Base-by-base conservation (phyloP, 805 yeast species). In the Wickerhamomyces silvicola region DNA sequence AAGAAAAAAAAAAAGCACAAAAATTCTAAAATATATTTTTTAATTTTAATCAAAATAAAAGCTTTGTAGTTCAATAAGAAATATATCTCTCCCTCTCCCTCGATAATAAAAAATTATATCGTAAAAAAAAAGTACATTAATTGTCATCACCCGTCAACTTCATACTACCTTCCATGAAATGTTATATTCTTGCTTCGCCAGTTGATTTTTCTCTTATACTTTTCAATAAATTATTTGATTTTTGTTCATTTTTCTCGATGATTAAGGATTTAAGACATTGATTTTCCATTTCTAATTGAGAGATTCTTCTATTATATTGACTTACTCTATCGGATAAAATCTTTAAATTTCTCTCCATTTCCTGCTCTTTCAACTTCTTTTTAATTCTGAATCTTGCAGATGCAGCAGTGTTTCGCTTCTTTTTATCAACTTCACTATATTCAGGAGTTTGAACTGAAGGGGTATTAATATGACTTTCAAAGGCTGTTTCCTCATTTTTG, bases 331-430 rank as follows among this genome's bases (percentile, higher is more conserved):
- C 74, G 28, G 61, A 62, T 27, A 75, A 59, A 22, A 55, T 52
- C 24, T 46, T 48, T 13, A 74, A 62, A 27, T 58, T 64, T 27
- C 57, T 58, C 42, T 73, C 78, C 77, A 78, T 69, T 46, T 74
- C 74, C 44, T 66, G 68, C 43, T 75, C 81, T 49, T 64, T 73
- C 39, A 68, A 46, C 50, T 75, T 76, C 64, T 75, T 75, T 56
- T 77, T 78, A 27, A 72, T 61, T 42, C 84, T 56, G 54, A 78
- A 78, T 32, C 81, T 56, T 1, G 83, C 83, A 27, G 76, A 68
- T 0, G 85, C 85, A 5, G 76, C 75, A 2, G 83, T 74, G 48
- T 75, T 76, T 40, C 81, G 60, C 36, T 71, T 60, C 39, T 77
- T 62, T 47, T 75, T 76, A 39, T 74, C 79, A 6, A 32, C 31